Evolutionary conservation across 306 rosid species (phyloP).

Genomic region (Fragaria vesca): DNA sequence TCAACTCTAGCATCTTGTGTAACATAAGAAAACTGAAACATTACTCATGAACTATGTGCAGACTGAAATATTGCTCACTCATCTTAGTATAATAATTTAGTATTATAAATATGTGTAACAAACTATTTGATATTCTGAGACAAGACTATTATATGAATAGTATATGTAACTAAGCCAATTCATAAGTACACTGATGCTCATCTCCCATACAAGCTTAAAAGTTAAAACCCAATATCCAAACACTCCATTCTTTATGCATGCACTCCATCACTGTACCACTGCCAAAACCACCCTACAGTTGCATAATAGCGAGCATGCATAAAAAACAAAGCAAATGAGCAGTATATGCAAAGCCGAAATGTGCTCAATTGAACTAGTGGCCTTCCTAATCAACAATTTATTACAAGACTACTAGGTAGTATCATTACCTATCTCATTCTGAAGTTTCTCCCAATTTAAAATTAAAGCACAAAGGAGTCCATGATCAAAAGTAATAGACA

Average conservation of each 20-base stretch:
- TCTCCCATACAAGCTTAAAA: neutral
- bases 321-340: constrained; percentile 30
- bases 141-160: neutral
- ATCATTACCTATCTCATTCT: no score
- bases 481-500: no score
- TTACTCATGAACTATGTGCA: neutral
- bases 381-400: no score
- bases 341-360: neutral
- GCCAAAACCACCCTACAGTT: neutral
- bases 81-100: neutral
- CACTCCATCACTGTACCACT: constrained; percentile 35
- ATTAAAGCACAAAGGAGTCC: no score
- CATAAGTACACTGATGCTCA: neutral
- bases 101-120: neutral
- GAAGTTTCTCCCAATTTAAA: no score
- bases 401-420: no score
- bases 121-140: no score
- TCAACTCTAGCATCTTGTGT: no score
- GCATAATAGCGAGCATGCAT: constrained; percentile 51
- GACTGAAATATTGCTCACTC: neutral
- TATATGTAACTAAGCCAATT: neutral
- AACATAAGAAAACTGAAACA: no score
- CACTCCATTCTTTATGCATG: constrained; percentile 52
- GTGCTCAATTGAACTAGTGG: no score
- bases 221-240: neutral